These are phyloP conservation scores for Clavariopsis aquatica DNA, from an alignment of 495 filamentous ascomycete genomes.

Conservation along the genomic window DNA sequence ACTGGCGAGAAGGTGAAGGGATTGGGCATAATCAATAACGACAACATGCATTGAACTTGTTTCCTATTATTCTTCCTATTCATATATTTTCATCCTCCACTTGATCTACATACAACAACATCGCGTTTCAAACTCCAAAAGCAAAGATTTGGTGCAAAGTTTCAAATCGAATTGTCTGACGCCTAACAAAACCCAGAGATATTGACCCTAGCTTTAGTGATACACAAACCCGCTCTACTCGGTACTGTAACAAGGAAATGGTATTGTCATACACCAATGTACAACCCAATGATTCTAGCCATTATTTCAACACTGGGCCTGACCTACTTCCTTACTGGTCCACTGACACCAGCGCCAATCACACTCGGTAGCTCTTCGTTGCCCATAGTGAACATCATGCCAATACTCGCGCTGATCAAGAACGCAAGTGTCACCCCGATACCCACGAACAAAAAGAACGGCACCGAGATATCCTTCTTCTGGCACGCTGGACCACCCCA, in stretches of 20 bases:
- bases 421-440: constrained; percentile 66
- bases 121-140: too few relatives aligned
- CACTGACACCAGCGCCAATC: constrained; percentile 42
- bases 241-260: constrained; percentile 9
- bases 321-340: constrained; percentile 36
- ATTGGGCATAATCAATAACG: too few relatives aligned
- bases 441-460: constrained; percentile 79
- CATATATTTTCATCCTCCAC: too few relatives aligned
- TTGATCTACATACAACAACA: too few relatives aligned
- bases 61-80: too few relatives aligned
- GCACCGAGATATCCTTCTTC: constrained; percentile 84
- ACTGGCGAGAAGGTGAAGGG: too few relatives aligned
- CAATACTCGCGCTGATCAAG: constrained; percentile 65
- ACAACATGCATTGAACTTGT: too few relatives aligned
- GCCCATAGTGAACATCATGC: constrained; percentile 76
- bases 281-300: constrained; percentile 3
- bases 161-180: neutral
- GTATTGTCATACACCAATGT: constrained; percentile 32
- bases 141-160: neutral
- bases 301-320: neutral
- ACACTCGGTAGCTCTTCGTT: constrained; percentile 48
- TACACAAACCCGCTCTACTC: constrained; percentile 4
- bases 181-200: neutral
- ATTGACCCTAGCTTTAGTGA: constrained; percentile 7
- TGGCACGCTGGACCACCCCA: constrained; percentile 89